Conservation (phyloP, 257 asterid species). For the Przewalskia tangutica region DNA sequence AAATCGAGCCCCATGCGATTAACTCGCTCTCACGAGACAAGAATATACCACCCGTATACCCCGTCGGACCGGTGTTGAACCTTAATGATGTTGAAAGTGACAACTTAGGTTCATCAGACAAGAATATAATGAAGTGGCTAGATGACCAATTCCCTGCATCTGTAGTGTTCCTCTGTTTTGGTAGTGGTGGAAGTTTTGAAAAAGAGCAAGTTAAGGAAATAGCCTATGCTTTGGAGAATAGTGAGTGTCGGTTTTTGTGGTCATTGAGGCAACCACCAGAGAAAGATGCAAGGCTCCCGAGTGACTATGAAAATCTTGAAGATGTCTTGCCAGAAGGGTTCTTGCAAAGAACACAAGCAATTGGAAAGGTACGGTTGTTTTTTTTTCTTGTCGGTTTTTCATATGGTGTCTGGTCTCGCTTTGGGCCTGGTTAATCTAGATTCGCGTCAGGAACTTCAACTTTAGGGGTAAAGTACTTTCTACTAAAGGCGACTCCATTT, state of each 20-base stretch:
- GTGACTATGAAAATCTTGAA: not conserved
- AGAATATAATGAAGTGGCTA: constrained; percentile 29
- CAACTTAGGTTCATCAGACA: not conserved
- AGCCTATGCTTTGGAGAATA: constrained; percentile 25
- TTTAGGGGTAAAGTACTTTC: too few relatives aligned
- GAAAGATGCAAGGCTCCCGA: not conserved
- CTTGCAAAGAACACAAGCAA: not conserved
- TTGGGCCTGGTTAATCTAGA: too few relatives aligned
- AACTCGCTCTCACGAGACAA: not conserved
- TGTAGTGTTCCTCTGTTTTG: constrained; percentile 44
- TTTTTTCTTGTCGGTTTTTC: too few relatives aligned
- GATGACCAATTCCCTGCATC: constrained; percentile 31
- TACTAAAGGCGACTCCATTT: too few relatives aligned
- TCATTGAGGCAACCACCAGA: constrained; percentile 20
- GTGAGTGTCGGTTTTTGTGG: constrained; percentile 43
- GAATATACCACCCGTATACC: constrained; percentile 23
- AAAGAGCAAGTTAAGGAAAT: constrained; percentile 40
- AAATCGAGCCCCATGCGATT: constrained; percentile 32
- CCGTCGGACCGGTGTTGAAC: constrained; percentile 43
- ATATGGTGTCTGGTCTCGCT: too few relatives aligned
- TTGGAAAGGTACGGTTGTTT: not conserved
- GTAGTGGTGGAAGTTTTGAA: constrained; percentile 30
- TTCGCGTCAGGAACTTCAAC: too few relatives aligned
- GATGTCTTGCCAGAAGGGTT: not conserved
- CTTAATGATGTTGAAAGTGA: not conserved